Percentiles rank a stretch among this genome's conserved stretches.
These are phyloP conservation scores for Kuraishia molischiana DNA, from an alignment of 805 yeast genomes.

Conservation along the genomic window DNA sequence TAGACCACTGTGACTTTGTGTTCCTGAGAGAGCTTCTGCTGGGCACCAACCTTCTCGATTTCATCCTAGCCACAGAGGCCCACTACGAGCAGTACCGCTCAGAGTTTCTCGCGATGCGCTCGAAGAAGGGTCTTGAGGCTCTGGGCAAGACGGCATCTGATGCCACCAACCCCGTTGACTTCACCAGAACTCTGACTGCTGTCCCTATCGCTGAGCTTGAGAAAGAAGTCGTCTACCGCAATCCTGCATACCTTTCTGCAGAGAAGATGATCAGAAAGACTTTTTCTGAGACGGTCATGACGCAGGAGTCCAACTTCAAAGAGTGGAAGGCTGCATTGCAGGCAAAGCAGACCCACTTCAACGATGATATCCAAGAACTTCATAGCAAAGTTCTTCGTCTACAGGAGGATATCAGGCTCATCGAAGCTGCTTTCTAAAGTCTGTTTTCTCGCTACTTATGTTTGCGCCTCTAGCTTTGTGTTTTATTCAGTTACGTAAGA, in stretches of 20 bases:
- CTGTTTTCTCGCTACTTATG: too few relatives aligned
- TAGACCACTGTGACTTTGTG: constrained; percentile 66
- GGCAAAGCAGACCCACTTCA: constrained; percentile 44
- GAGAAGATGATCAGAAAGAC: constrained; percentile 32
- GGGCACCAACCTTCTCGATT: constrained; percentile 65
- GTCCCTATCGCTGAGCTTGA: constrained; percentile 28
- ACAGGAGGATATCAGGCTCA: constrained; percentile 18
- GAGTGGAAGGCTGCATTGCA: constrained; percentile 52
- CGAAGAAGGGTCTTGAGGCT: constrained; percentile 4
- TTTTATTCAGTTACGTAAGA: too few relatives aligned
- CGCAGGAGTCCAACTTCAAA: constrained; percentile 48
- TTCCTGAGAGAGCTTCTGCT: constrained; percentile 56
- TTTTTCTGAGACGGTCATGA: constrained; percentile 30
- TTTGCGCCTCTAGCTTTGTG: too few relatives aligned
- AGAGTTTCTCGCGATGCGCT: constrained; percentile 42
- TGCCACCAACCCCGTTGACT: constrained; percentile 17
- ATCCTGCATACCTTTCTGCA: constrained; percentile 34
- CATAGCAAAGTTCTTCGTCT: constrained; percentile 26
- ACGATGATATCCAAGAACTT: constrained; percentile 38
- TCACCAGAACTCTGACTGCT: constrained; percentile 27
- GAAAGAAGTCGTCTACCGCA: constrained; percentile 26
- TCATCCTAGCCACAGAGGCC: constrained; percentile 67
- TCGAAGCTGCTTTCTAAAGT: too few relatives aligned
- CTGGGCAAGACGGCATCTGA: not conserved
- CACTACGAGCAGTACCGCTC: constrained; percentile 65